phyloP scores from a whole-genome alignment of 2,329 filamentous ascomycete genomes.

The Ophiostoma triangulosporum region DNA sequence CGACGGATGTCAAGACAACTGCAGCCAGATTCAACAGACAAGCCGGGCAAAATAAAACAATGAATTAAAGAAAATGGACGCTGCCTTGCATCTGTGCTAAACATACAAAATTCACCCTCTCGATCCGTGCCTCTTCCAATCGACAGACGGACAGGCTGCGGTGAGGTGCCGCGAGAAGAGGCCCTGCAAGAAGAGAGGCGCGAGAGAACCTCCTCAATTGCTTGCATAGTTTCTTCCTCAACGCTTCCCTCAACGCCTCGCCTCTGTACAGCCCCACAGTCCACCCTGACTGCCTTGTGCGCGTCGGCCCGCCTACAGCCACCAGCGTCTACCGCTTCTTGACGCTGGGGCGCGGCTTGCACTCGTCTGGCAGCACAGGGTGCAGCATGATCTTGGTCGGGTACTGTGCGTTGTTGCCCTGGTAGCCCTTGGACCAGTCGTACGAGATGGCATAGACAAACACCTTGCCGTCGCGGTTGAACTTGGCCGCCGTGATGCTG shows the following conservation, averaged over 20 bases:
- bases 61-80: conserved; percentile 6
- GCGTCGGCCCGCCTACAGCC: too few relatives aligned
- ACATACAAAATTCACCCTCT: conserved; percentile 5
- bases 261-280: background rate
- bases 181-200: too few relatives aligned
- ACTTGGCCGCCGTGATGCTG: conserved; percentile 81
- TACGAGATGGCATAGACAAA: conserved; percentile 89
- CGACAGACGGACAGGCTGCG: background rate
- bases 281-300: too few relatives aligned
- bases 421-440: conserved; percentile 96
- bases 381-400: conserved; percentile 79
- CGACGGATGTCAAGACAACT: background rate
- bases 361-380: conserved; percentile 50
- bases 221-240: too few relatives aligned
- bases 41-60: background rate
- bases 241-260: background rate
- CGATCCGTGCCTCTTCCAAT: conserved; percentile 2
- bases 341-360: conserved; percentile 44
- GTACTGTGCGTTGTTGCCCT: conserved; percentile 60
- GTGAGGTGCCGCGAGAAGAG: background rate
- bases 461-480: conserved; percentile 72
- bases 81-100: conserved; percentile 6
- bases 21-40: background rate
- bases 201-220: too few relatives aligned
- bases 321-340: conserved; percentile 43